Evolutionary conservation across 768 basidiomycete species (phyloP).

Genomic region (Nevesoporus exiguus): DNA sequence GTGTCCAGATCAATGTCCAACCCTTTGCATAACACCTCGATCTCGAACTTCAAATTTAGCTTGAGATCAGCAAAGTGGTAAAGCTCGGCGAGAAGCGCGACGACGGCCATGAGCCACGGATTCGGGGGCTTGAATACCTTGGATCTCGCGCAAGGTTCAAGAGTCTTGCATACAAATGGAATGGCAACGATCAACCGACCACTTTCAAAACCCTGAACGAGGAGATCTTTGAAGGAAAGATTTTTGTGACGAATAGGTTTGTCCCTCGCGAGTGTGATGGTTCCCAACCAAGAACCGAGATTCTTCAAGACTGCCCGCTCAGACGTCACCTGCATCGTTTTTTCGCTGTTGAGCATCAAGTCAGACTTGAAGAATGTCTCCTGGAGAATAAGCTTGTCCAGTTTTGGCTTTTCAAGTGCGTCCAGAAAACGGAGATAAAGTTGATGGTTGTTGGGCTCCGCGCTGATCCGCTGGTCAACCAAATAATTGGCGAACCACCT

Average conservation of each 20-base stretch:
- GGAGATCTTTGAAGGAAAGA: conserved; percentile 94
- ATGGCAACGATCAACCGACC: conserved; percentile 91
- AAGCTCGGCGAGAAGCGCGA: conserved; percentile 89
- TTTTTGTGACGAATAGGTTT: conserved; percentile 91
- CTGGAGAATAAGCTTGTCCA: conserved; percentile 81
- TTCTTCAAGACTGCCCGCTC: conserved; percentile 91
- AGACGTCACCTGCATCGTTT: conserved; percentile 77
- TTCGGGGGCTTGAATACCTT: conserved; percentile 94
- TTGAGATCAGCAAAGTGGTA: conserved; percentile 97
- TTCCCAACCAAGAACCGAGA: conserved; percentile 91
- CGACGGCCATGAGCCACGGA: conserved; percentile 97
- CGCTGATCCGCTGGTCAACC: conserved; percentile 92
- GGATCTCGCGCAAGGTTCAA: conserved; percentile 87
- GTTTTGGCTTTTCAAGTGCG: conserved; percentile 60
- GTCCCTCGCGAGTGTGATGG: conserved; percentile 89
- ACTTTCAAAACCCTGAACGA: conserved; percentile 92
- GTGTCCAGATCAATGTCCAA: conserved; percentile 84
- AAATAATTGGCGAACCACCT: conserved; percentile 98
- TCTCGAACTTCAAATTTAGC: conserved; percentile 96
- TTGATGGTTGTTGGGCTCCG: conserved; percentile 95
- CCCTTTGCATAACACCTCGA: conserved; percentile 92
- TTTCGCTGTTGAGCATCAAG: conserved; percentile 84
- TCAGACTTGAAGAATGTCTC: conserved; percentile 91
- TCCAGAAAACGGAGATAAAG: conserved; percentile 95
- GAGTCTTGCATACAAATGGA: conserved; percentile 96